Percentiles rank a stretch among this genome's conserved stretches.
These are phyloP conservation scores for Cylindrotheca closterium DNA, from an alignment of 108 stramenopile genomes.

Conservation along the genomic window DNA sequence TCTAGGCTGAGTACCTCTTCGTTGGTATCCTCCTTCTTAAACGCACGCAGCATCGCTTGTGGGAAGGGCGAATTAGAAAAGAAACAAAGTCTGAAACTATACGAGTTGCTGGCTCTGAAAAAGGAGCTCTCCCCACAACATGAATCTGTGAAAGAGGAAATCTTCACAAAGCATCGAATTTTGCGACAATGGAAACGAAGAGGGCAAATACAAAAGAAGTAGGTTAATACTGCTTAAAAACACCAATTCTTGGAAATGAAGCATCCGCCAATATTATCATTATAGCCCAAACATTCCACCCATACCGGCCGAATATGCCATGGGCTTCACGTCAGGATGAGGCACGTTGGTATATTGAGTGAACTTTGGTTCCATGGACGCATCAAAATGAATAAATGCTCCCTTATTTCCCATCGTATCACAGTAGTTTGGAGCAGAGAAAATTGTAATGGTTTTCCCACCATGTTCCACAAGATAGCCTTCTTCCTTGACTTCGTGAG, in stretches of 20 bases:
- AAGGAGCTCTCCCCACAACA: slow-evolving; percentile 43
- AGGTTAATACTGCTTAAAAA: not conserved
- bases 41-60: slow-evolving; percentile 5
- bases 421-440: slow-evolving; percentile 99
- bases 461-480: slow-evolving; percentile 99
- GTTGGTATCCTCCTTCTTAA: slow-evolving; percentile 5
- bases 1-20: slow-evolving; percentile 12
- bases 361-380: slow-evolving; percentile 78
- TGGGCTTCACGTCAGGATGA: slow-evolving; percentile 96
- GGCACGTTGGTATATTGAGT: slow-evolving; percentile 90
- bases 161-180: slow-evolving; percentile 57
- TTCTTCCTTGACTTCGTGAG: slow-evolving; percentile 98
- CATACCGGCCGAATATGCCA: slow-evolving; percentile 97
- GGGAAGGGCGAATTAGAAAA: not conserved
- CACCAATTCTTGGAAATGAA: not conserved
- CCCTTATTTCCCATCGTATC: slow-evolving; percentile 99
- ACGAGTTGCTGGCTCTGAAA: slow-evolving; percentile 51
- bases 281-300: slow-evolving; percentile 62
- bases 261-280: not conserved
- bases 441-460: slow-evolving; percentile 98
- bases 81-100: slow-evolving; percentile 15
- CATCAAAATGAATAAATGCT: slow-evolving; percentile 93
- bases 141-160: slow-evolving; percentile 56
- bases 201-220: not conserved
- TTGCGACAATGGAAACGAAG: slow-evolving; percentile 73